Percentiles rank a stretch among this genome's conserved stretches.
Conservation (phyloP, 1,139 yeast genomes). For the Hyphopichia pseudoburtonii region DNA sequence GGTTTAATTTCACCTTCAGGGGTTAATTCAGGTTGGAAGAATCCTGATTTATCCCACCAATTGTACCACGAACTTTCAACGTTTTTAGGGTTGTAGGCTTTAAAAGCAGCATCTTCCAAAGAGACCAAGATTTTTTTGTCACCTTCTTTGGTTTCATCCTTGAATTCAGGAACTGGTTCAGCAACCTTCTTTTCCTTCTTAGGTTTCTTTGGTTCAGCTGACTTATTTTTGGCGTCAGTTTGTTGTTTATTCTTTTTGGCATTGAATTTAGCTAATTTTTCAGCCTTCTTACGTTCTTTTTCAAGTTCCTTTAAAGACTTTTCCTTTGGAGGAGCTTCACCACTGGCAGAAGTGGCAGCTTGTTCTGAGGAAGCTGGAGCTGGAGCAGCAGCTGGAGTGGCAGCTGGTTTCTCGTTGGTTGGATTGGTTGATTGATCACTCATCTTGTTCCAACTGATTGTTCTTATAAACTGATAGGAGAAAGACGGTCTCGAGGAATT, state of each 20-base stretch:
- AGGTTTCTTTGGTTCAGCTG: slow-evolving; percentile 55
- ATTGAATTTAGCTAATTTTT: slow-evolving; percentile 88
- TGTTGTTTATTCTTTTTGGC: slow-evolving; percentile 89
- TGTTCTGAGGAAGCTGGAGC: slow-evolving; percentile 11
- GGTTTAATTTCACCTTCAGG: slow-evolving; percentile 74
- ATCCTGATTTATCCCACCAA: slow-evolving; percentile 94
- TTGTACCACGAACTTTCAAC: slow-evolving; percentile 98
- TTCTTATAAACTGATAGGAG: too few species aligned
- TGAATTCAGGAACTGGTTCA: slow-evolving; percentile 78
- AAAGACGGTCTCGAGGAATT: background rate
- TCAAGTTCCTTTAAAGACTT: slow-evolving; percentile 80
- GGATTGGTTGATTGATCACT: background rate
- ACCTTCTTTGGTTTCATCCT: slow-evolving; percentile 81
- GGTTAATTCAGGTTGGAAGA: slow-evolving; percentile 83
- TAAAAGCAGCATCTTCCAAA: slow-evolving; percentile 88
- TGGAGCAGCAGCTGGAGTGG: slow-evolving; percentile 11
- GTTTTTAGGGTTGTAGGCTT: slow-evolving; percentile 88
- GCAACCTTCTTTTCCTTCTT: slow-evolving; percentile 69
- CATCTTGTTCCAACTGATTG: slow-evolving; percentile 1
- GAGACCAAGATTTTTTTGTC: slow-evolving; percentile 85
- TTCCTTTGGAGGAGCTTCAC: slow-evolving; percentile 25
- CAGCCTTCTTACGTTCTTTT: slow-evolving; percentile 95
- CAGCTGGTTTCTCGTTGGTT: slow-evolving; percentile 9
- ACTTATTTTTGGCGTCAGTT: slow-evolving; percentile 35
- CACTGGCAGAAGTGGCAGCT: slow-evolving; percentile 11